phyloP scores from a whole-genome alignment of 805 yeast genomes.

The Candida quercuum region DNA sequence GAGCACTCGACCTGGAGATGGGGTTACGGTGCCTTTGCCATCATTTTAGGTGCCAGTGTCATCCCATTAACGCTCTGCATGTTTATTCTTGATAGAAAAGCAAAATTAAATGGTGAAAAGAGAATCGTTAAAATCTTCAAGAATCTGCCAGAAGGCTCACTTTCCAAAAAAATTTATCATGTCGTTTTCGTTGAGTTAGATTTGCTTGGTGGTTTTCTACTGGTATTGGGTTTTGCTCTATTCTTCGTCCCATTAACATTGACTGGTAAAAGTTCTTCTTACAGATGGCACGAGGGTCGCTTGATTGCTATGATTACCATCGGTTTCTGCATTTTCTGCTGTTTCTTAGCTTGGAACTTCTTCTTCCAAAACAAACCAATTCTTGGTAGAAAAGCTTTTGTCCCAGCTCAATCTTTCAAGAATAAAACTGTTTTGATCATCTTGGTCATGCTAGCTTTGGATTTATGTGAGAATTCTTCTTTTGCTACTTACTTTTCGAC shows the following conservation, averaged over 20 bases:
- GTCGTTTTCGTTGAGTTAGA: constrained; percentile 19
- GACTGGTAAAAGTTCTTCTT: constrained; percentile 20
- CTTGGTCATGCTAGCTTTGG: constrained; percentile 19
- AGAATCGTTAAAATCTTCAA: constrained; percentile 8
- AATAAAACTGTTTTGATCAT: constrained; percentile 17
- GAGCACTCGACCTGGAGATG: constrained; percentile 39
- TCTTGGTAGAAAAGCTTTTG: constrained; percentile 19
- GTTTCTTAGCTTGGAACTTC: constrained; percentile 21
- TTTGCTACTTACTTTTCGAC: constrained; percentile 24
- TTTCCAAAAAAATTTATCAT: constrained; percentile 9
- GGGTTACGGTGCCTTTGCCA: constrained; percentile 43
- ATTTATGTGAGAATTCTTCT: constrained; percentile 22
- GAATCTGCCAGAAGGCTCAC: constrained; percentile 15
- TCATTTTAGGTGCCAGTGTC: constrained; percentile 26
- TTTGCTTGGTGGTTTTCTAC: constrained; percentile 18
- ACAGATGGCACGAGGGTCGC: constrained; percentile 20
- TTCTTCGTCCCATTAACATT: constrained; percentile 26
- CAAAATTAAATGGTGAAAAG: constrained; percentile 10
- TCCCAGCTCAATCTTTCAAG: constrained; percentile 21
- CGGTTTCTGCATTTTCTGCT: constrained; percentile 18
- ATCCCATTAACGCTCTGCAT: constrained; percentile 19
- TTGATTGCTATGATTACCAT: constrained; percentile 23
- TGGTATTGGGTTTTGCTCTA: constrained; percentile 19
- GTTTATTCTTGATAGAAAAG: constrained; percentile 20
- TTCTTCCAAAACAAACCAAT: constrained; percentile 5